Evolutionary conservation across 1,139 yeast genomes (phyloP).

Genomic region (Nakaseomyces bracarensis): DNA sequence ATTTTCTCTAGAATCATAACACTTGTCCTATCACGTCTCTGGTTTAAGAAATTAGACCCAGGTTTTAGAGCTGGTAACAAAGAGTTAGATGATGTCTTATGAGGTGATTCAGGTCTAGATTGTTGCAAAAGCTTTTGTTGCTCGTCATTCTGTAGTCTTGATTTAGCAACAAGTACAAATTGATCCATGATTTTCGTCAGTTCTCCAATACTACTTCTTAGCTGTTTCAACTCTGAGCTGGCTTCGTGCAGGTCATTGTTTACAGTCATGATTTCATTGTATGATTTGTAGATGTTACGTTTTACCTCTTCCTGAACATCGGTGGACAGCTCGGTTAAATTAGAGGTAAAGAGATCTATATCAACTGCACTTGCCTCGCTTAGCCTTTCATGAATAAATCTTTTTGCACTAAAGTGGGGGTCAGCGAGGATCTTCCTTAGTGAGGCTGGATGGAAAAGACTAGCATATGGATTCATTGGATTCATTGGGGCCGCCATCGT

Average conservation of each 20-base stretch:
- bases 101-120: not conserved
- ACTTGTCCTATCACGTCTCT: constrained; percentile 53
- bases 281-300: constrained; percentile 58
- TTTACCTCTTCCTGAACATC: constrained; percentile 58
- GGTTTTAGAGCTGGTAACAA: constrained; percentile 24
- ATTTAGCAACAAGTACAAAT: constrained; percentile 62
- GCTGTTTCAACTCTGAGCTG: constrained; percentile 51
- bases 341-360: constrained; percentile 61
- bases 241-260: constrained; percentile 58
- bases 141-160: constrained; percentile 42
- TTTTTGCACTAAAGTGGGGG: constrained; percentile 40
- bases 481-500: constrained; percentile 3
- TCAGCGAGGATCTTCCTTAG: constrained; percentile 29
- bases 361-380: constrained; percentile 64
- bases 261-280: constrained; percentile 60
- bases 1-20: constrained; percentile 65
- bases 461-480: not conserved
- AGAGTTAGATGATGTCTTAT: constrained; percentile 1
- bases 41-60: constrained; percentile 11
- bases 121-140: constrained; percentile 13
- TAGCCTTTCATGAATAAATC: constrained; percentile 46
- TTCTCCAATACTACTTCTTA: constrained; percentile 55
- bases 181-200: constrained; percentile 56
- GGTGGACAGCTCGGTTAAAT: constrained; percentile 45
- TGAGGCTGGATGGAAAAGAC: constrained; percentile 7